phyloP scores from a whole-genome alignment of 2,329 filamentous ascomycete genomes.

The Microsporum canis region DNA sequence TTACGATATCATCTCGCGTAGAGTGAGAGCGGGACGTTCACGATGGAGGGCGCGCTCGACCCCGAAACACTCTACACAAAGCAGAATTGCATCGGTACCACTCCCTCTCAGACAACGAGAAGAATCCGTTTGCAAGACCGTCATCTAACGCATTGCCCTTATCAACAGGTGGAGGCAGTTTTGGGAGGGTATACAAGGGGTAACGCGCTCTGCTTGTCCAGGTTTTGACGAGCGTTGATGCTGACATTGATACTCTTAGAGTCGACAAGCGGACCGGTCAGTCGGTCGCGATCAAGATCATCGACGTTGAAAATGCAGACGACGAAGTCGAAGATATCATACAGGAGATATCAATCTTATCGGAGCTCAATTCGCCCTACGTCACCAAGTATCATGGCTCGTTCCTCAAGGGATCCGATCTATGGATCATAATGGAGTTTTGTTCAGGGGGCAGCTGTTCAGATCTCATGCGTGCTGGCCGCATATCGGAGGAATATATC shows the following conservation, averaged over 20 bases:
- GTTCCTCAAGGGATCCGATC: constrained; percentile 85
- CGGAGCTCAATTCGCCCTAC: constrained; percentile 87
- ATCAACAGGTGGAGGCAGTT: constrained; percentile 73
- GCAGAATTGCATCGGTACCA: constrained; percentile 68
- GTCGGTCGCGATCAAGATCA: constrained; percentile 94
- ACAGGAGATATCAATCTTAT: constrained; percentile 94
- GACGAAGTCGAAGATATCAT: constrained; percentile 99
- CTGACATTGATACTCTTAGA: constrained; percentile 33
- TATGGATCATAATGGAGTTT: constrained; percentile 99
- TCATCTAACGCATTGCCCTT: constrained; percentile 3
- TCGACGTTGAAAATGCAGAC: constrained; percentile 97
- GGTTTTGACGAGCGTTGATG: neutral
- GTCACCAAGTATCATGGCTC: constrained; percentile 98
- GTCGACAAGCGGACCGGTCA: constrained; percentile 89
- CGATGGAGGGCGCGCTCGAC: constrained; percentile 51
- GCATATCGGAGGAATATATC: constrained; percentile 90
- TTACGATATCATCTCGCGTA: neutral
- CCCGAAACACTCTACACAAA: constrained; percentile 89
- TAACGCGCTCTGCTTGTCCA: constrained; percentile 31
- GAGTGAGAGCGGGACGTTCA: neutral
- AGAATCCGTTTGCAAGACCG: neutral
- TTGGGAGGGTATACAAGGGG: constrained; percentile 98
- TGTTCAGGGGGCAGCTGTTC: constrained; percentile 94
- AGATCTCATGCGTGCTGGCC: constrained; percentile 86
- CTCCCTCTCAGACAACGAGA: neutral